A percentile compares a stretch with the other conserved stretches of the same genome.
Evolutionary conservation across 352 stramenopile species (phyloP).

Genomic region (Phytophthora fragariaefolia): DNA sequence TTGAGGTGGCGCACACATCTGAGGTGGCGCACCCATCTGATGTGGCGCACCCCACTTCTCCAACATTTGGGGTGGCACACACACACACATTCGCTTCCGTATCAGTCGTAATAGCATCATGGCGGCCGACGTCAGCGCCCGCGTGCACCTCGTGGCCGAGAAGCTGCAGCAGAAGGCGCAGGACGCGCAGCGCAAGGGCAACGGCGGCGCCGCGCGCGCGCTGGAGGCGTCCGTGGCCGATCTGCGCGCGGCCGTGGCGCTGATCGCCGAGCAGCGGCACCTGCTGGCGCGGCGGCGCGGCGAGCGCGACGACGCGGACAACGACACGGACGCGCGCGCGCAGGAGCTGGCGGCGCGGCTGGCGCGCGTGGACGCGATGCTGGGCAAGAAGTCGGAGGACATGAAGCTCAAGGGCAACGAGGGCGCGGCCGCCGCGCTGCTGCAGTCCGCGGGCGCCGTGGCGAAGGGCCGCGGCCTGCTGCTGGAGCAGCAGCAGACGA

Average conservation of each 20-base stretch:
- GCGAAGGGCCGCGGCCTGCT: constrained; percentile 42
- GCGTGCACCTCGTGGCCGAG: constrained; percentile 77
- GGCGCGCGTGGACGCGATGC: constrained; percentile 54
- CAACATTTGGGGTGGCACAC: neutral
- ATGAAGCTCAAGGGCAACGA: constrained; percentile 78
- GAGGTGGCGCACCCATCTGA: neutral
- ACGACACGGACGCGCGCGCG: constrained; percentile 30
- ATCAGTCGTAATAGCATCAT: constrained; percentile 13
- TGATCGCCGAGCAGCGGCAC: constrained; percentile 67
- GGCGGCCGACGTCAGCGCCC: constrained; percentile 63
- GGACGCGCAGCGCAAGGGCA: constrained; percentile 69
- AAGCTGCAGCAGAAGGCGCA: constrained; percentile 76
- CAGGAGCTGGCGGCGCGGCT: constrained; percentile 52
- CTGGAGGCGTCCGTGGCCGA: constrained; percentile 60
- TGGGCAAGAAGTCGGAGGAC: constrained; percentile 80
- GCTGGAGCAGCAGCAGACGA: constrained; percentile 56
- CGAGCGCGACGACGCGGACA: constrained; percentile 31
- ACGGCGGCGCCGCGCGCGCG: constrained; percentile 50
- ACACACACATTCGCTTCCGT: neutral
- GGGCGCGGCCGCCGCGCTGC: constrained; percentile 53
- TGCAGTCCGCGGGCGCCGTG: constrained; percentile 58
- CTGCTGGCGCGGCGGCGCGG: constrained; percentile 39
- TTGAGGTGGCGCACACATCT: too few relatives aligned
- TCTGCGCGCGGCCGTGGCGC: constrained; percentile 54
- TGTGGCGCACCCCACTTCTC: neutral